A percentile compares a stretch with the other conserved stretches of the same genome.
These are phyloP conservation scores for Penicillium sp. DNA, from an alignment of 2,329 filamentous ascomycete genomes.

Conservation along the genomic window DNA sequence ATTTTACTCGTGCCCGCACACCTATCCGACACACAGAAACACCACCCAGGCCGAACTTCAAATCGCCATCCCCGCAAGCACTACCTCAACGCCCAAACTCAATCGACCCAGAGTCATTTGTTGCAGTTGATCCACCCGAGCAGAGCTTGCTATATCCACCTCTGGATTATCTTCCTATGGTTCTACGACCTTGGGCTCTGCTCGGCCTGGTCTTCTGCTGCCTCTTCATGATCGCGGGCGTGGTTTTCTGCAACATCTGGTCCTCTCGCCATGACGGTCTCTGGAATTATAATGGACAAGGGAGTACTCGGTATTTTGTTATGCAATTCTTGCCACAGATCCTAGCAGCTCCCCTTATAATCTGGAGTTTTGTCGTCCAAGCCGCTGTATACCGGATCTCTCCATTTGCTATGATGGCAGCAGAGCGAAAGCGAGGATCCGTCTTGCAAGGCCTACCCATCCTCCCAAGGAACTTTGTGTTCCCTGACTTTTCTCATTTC, in stretches of 20 bases:
- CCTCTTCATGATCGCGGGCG: slow-evolving; percentile 71
- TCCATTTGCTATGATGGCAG: slow-evolving; percentile 79
- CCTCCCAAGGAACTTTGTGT: slow-evolving; percentile 67
- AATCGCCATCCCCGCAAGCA: slow-evolving; percentile 43
- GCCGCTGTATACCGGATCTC: slow-evolving; percentile 75
- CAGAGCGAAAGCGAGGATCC: slow-evolving; percentile 63
- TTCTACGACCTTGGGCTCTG: slow-evolving; percentile 68
- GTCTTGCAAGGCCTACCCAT: slow-evolving; percentile 68
- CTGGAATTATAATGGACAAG: slow-evolving; percentile 70
- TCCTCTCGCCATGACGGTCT: slow-evolving; percentile 69
- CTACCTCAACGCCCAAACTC: slow-evolving; percentile 38
- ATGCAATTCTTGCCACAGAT: slow-evolving; percentile 86
- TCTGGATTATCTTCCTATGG: slow-evolving; percentile 73
- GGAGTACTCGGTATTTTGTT: slow-evolving; percentile 78
- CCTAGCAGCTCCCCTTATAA: slow-evolving; percentile 70
- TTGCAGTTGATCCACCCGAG: slow-evolving; percentile 54
- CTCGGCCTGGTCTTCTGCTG: slow-evolving; percentile 67
- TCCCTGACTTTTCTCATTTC: slow-evolving; percentile 72
- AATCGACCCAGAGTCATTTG: slow-evolving; percentile 52
- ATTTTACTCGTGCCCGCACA: slow-evolving; percentile 45
- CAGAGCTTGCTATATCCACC: slow-evolving; percentile 55
- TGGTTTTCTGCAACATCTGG: slow-evolving; percentile 75
- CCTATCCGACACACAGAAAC: slow-evolving; percentile 38
- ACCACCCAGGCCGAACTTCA: slow-evolving; percentile 42
- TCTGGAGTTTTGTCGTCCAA: slow-evolving; percentile 79